Evolutionary conservation across 164 flowering plant genomes (phyloP).

Genomic region (Euptelea pleiosperma): DNA sequence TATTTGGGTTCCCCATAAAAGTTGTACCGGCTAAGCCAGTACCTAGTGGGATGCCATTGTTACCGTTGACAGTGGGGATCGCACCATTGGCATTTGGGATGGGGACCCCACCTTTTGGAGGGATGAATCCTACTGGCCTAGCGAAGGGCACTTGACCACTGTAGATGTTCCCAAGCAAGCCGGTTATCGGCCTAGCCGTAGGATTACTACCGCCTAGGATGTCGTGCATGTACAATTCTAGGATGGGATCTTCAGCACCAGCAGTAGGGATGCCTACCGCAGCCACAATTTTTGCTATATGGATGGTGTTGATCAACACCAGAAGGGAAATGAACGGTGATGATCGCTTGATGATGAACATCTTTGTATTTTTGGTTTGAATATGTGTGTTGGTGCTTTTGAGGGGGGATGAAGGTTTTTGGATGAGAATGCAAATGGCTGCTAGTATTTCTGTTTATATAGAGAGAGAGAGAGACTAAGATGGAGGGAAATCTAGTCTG

Average conservation of each 20-base stretch:
- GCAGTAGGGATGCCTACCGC: conserved; percentile 3
- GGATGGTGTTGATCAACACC: conserved; percentile 21
- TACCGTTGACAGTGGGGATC: conserved; percentile 58
- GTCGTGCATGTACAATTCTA: conserved; percentile 84
- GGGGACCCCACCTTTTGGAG: conserved; percentile 56
- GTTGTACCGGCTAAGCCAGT: conserved; percentile 72
- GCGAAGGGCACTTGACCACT: conserved; percentile 87
- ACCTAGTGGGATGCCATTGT: conserved; percentile 68
- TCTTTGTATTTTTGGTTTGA: background rate
- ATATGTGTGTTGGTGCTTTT: no score
- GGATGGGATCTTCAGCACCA: conserved; percentile 25
- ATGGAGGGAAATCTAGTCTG: no score
- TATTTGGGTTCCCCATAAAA: conserved; percentile 38
- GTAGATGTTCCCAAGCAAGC: conserved; percentile 80
- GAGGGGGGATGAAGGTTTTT: conserved; percentile 2
- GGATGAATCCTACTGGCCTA: conserved; percentile 61
- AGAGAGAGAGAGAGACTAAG: no score
- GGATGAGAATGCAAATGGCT: conserved; percentile 9
- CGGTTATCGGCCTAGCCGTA: conserved; percentile 80
- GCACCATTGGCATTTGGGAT: conserved; percentile 83
- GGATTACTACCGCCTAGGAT: conserved; percentile 81
- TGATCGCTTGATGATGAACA: conserved; percentile 32
- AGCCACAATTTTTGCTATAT: conserved; percentile 4
- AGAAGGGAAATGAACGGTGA: conserved; percentile 14
- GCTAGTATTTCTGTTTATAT: background rate